Percentiles rank a stretch among this genome's conserved stretches.
These are phyloP conservation scores for Cytospora mali DNA, from an alignment of 2,329 filamentous ascomycete species.

Conservation along the genomic window DNA sequence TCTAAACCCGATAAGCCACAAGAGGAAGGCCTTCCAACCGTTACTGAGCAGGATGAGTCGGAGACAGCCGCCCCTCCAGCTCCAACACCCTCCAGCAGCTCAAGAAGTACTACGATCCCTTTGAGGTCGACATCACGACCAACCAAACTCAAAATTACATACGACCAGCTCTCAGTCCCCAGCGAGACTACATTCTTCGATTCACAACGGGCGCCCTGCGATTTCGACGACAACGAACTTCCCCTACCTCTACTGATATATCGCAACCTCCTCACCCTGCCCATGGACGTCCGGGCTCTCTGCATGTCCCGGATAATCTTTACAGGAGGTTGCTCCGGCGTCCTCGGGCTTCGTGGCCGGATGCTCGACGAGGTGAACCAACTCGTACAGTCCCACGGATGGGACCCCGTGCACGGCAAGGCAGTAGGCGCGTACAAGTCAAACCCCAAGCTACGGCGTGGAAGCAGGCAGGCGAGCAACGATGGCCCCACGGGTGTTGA, in stretches of 20 bases:
- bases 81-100: conserved; percentile 29
- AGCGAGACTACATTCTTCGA: conserved; percentile 77
- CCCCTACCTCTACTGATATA: conserved; percentile 79
- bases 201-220: conserved; percentile 49
- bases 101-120: conserved; percentile 44
- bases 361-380: conserved; percentile 73
- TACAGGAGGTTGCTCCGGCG: conserved; percentile 75
- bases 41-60: conserved; percentile 61
- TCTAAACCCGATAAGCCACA: conserved; percentile 5
- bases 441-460: conserved; percentile 46
- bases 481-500: conserved; percentile 30
- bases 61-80: conserved; percentile 34
- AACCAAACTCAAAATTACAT: conserved; percentile 65
- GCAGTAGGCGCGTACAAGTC: conserved; percentile 58
- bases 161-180: conserved; percentile 70
- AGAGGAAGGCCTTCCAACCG: conserved; percentile 49
- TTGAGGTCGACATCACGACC: conserved; percentile 53
- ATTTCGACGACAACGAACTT: conserved; percentile 85
- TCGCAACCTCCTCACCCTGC: conserved; percentile 71
- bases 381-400: conserved; percentile 70
- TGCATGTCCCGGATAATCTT: conserved; percentile 92
- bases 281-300: conserved; percentile 77
- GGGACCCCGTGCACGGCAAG: conserved; percentile 75
- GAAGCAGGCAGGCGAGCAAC: conserved; percentile 32
- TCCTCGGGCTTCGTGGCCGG: conserved; percentile 78